These are phyloP conservation scores for Fusarium metavorans DNA, from an alignment of 2,329 filamentous ascomycete species.

Conservation along the genomic window DNA sequence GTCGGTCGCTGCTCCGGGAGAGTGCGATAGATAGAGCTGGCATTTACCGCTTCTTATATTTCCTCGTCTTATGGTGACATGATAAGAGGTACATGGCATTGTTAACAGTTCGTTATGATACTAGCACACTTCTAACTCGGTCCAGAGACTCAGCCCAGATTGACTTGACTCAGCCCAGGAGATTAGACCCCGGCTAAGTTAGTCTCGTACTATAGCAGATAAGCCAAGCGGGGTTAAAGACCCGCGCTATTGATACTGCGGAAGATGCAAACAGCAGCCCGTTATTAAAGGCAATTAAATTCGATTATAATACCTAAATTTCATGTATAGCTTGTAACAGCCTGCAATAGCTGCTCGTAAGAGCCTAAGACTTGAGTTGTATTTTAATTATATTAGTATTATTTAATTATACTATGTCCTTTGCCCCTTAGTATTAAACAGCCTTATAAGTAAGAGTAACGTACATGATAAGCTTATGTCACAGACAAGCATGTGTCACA, in stretches of 20 bases:
- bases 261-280: too few species aligned
- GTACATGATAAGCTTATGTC: too few species aligned
- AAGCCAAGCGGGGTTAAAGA: neutral
- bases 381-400: too few species aligned
- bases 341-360: too few species aligned
- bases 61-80: neutral
- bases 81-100: neutral
- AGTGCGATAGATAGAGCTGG: neutral
- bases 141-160: neutral
- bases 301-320: too few species aligned
- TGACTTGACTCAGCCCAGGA: neutral
- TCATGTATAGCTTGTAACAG: too few species aligned
- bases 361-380: too few species aligned
- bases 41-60: neutral
- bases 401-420: too few species aligned
- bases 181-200: neutral
- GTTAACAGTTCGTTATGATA: neutral
- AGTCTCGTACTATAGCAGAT: neutral
- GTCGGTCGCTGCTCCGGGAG: neutral
- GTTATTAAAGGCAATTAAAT: too few species aligned
- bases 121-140: neutral
- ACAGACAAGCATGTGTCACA: too few species aligned
- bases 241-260: neutral
- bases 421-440: too few species aligned
- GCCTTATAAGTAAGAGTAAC: too few species aligned